Percentiles rank a stretch among this genome's conserved stretches.
These are phyloP conservation scores for Aspergillus neotritici DNA, from an alignment of 2,329 filamentous ascomycete genomes.

Conservation along the genomic window DNA sequence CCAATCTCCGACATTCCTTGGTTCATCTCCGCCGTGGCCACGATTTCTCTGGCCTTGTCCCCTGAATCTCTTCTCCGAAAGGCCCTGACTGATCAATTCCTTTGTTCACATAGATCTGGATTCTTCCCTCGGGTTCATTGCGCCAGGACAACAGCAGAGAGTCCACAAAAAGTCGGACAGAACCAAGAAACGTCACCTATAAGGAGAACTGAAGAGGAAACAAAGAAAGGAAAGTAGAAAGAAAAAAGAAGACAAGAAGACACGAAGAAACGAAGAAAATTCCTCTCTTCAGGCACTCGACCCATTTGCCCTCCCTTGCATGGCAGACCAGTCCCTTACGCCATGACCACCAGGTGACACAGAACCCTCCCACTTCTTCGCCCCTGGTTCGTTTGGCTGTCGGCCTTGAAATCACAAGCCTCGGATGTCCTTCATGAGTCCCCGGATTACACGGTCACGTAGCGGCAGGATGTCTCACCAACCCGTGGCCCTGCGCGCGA, in stretches of 20 bases:
- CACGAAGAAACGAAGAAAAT: too few species aligned
- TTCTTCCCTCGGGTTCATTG: too few species aligned
- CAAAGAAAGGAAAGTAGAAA: too few species aligned
- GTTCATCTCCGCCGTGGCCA: not conserved
- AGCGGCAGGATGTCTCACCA: slow-evolving; percentile 26
- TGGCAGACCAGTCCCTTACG: slow-evolving; percentile 8
- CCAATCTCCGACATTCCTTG: slow-evolving; percentile 1
- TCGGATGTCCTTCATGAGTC: slow-evolving; percentile 2
- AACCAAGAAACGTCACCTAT: too few species aligned
- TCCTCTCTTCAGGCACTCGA: not conserved
- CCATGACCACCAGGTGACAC: slow-evolving; percentile 15
- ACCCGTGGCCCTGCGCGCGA: slow-evolving; percentile 18
- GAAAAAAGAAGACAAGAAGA: too few species aligned
- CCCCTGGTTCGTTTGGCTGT: slow-evolving; percentile 1
- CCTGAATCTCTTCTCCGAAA: too few species aligned
- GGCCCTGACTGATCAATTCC: too few species aligned
- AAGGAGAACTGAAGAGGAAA: too few species aligned
- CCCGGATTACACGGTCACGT: slow-evolving; percentile 11
- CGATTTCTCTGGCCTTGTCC: not conserved
- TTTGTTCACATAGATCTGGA: too few species aligned
- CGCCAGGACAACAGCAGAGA: too few species aligned
- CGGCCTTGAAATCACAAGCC: slow-evolving; percentile 2
- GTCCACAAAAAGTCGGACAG: too few species aligned
- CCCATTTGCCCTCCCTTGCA: slow-evolving; percentile 5
- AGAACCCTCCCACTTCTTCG: slow-evolving; percentile 2